phyloP scores from a whole-genome alignment of 2,329 filamentous ascomycete genomes.

The Trichoderma polysporum region DNA sequence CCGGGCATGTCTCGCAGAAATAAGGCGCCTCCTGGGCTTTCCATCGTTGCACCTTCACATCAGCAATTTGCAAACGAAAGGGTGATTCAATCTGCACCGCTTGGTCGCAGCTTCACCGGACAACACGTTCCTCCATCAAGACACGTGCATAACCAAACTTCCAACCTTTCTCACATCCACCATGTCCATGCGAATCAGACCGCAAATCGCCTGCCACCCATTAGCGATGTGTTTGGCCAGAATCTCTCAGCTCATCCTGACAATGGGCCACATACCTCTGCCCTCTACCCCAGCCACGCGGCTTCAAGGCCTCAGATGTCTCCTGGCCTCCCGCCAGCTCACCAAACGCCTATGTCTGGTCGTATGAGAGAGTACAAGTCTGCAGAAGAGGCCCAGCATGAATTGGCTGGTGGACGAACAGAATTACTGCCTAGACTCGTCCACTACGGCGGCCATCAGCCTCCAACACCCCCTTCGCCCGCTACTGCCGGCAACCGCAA shows the following conservation, averaged over 20 bases:
- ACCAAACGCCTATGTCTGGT: slow-evolving; percentile 54
- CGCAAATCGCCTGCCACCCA: slow-evolving; percentile 86
- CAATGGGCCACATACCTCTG: slow-evolving; percentile 38
- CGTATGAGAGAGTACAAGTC: slow-evolving; percentile 87
- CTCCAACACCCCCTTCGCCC: slow-evolving; percentile 85
- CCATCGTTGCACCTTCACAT: slow-evolving; percentile 91
- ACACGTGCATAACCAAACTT: slow-evolving; percentile 77
- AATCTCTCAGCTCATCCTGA: slow-evolving; percentile 65
- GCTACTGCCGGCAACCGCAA: slow-evolving; percentile 54
- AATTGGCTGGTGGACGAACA: slow-evolving; percentile 85
- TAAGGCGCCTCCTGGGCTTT: slow-evolving; percentile 83
- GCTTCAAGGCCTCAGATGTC: slow-evolving; percentile 71
- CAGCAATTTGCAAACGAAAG: slow-evolving; percentile 90
- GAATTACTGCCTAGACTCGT: slow-evolving; percentile 91
- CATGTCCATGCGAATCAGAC: slow-evolving; percentile 86
- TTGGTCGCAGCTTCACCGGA: slow-evolving; percentile 93
- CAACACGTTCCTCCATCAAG: slow-evolving; percentile 75
- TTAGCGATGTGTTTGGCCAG: slow-evolving; percentile 91
- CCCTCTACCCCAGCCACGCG: slow-evolving; percentile 60
- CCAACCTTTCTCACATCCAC: slow-evolving; percentile 86
- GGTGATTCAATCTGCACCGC: slow-evolving; percentile 92
- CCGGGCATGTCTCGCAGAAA: slow-evolving; percentile 71
- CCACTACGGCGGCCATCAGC: slow-evolving; percentile 92
- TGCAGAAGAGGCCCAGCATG: slow-evolving; percentile 91
- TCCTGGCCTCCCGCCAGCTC: slow-evolving; percentile 65